These are phyloP conservation scores for Cytospora chrysosperma DNA, from an alignment of 2,329 filamentous ascomycete genomes.

Conservation along the genomic window DNA sequence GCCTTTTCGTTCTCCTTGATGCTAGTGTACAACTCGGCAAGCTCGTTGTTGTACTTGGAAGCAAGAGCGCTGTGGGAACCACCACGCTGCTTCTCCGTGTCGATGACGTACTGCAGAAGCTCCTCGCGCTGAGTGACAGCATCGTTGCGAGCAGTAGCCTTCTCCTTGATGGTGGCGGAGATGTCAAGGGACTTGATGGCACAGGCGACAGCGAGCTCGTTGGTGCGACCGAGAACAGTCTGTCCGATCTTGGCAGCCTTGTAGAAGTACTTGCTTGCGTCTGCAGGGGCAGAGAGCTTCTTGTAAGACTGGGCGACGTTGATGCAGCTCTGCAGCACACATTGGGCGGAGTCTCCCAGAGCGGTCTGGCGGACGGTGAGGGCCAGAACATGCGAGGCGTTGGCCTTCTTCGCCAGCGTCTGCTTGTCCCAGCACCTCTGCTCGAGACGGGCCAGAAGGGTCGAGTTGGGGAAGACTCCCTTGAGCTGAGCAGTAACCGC, in stretches of 20 bases:
- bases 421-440: slow-evolving; percentile 25
- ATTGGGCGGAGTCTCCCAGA: slow-evolving; percentile 21
- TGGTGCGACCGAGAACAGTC: slow-evolving; percentile 20
- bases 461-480: slow-evolving; percentile 23
- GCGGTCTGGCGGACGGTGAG: slow-evolving; percentile 14
- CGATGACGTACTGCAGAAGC: slow-evolving; percentile 25
- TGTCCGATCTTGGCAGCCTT: slow-evolving; percentile 23
- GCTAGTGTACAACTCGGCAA: slow-evolving; percentile 25
- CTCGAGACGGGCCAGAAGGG: slow-evolving; percentile 23
- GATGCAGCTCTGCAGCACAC: slow-evolving; percentile 21
- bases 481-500: slow-evolving; percentile 17
- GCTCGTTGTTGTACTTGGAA: slow-evolving; percentile 25
- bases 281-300: slow-evolving; percentile 20
- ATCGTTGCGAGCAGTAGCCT: slow-evolving; percentile 20
- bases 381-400: slow-evolving; percentile 19
- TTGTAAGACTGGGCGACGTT: slow-evolving; percentile 23
- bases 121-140: slow-evolving; percentile 25
- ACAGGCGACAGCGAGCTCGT: slow-evolving; percentile 21
- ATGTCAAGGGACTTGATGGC: slow-evolving; percentile 22
- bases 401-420: slow-evolving; percentile 21
- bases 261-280: slow-evolving; percentile 25
- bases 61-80: slow-evolving; percentile 21
- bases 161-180: slow-evolving; percentile 20
- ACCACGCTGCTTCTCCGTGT: slow-evolving; percentile 24
- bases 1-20: slow-evolving; percentile 25